Evolutionary conservation across 2,329 filamentous ascomycete genomes (phyloP), one percentile per base, ranked within the genome.

Genomic region (Neofusicoccum kwambonambiense): DNA sequence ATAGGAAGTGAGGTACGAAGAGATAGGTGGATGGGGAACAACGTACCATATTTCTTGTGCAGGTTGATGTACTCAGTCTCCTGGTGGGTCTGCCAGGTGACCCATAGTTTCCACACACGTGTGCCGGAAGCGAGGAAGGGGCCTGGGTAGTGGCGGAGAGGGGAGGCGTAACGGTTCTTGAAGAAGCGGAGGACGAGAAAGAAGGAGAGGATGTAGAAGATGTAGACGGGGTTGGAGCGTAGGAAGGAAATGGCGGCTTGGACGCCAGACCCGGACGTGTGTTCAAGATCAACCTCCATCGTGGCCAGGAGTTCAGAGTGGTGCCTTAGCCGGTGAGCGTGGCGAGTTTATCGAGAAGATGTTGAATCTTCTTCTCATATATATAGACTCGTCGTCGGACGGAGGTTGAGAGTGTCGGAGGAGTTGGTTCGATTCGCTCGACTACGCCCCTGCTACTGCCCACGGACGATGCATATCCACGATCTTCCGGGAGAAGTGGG

Each of bases 41-140:
- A 34, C 60, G 87, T 87, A 6, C 92, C 92, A 49, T 90, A 81
- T 71, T 87, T 87, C 79, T 89, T 84, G 77, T 96, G 92, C 3
- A 86, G 79, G 52, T 87, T 76, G 70, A 94, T 83, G 34, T 93
- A 75, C 13, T 72, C 74, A 75, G 69, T 27, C 75, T 81, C 2
- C 91, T 91, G 2, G 84, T 82, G 3, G 92, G 86, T 65, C 15
- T 72, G 75, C 65, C 78, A 75, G 67, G 77, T 77, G 65, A 95
- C 76, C 19, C 95, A 83, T 91, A 93, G 77, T 70, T 91, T 91
- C 34, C 87, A 86, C 74, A 93, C 89, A 22, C 61, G 61, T 19
- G 61, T 64, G 7, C 61, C 61, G 8, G 81, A 80, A 2, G 86
- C 86, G 0, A 83, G 81, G 67, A 87, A 86, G 0, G 87, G 87